phyloP scores from a whole-genome alignment of 2,329 filamentous ascomycete genomes.

The Anisogramma anomala region DNA sequence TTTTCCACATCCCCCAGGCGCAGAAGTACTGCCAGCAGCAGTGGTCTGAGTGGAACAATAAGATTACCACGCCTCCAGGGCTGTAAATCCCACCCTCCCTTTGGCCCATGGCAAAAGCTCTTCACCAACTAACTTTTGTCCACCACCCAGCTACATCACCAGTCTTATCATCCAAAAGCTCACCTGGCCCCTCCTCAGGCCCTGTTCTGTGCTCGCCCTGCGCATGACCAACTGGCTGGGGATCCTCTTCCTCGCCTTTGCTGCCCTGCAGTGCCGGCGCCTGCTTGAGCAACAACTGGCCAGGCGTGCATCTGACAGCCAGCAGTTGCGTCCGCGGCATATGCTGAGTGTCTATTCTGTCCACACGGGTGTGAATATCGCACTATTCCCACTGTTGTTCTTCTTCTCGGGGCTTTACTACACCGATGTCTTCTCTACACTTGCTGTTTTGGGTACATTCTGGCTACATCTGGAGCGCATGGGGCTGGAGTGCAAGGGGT shows the following conservation, averaged over 20 bases:
- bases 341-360: slow-evolving; percentile 31
- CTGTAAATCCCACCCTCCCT: slow-evolving; percentile 40
- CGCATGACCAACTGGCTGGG: slow-evolving; percentile 37
- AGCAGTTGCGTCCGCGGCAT: slow-evolving; percentile 2
- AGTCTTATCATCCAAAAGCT: slow-evolving; percentile 30
- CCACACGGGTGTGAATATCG: slow-evolving; percentile 65
- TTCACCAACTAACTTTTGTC: slow-evolving; percentile 15
- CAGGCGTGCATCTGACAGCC: slow-evolving; percentile 16
- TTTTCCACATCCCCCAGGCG: slow-evolving; percentile 85
- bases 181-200: slow-evolving; percentile 15
- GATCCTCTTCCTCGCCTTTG: slow-evolving; percentile 30
- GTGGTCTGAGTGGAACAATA: slow-evolving; percentile 80
- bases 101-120: slow-evolving; percentile 16
- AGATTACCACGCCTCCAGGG: slow-evolving; percentile 92
- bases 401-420: slow-evolving; percentile 96
- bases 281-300: slow-evolving; percentile 35
- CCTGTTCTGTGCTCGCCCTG: slow-evolving; percentile 32
- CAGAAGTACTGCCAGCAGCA: slow-evolving; percentile 70
- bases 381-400: slow-evolving; percentile 79
- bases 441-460: slow-evolving; percentile 62
- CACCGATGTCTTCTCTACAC: slow-evolving; percentile 76
- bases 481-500: slow-evolving; percentile 21
- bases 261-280: slow-evolving; percentile 41
- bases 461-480: slow-evolving; percentile 40
- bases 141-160: slow-evolving; percentile 34